phyloP scores from a whole-genome alignment of 2,329 filamentous ascomycete species.

The Fusarium beomiforme region DNA sequence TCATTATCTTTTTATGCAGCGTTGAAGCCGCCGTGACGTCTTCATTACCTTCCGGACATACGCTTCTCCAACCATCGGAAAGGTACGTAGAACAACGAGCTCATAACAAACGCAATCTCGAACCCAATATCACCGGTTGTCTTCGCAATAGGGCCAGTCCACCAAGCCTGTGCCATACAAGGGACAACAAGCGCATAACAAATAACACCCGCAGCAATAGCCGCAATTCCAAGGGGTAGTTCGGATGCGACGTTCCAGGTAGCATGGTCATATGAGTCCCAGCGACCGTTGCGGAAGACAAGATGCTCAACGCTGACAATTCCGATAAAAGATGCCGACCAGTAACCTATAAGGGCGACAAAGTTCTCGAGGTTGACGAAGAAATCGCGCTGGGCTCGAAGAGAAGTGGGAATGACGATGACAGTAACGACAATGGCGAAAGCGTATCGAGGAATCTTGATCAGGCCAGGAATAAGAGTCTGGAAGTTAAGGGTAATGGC shows the following conservation, averaged over 20 bases:
- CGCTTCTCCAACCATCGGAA: conserved; percentile 58
- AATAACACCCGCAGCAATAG: conserved; percentile 56
- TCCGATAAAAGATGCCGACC: conserved; percentile 64
- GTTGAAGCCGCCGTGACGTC: conserved; percentile 2
- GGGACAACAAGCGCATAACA: conserved; percentile 65
- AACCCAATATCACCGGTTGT: conserved; percentile 73
- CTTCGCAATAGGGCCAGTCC: conserved; percentile 67
- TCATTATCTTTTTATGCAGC: conserved; percentile 9
- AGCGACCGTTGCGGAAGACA: conserved; percentile 58
- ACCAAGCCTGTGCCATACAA: conserved; percentile 70
- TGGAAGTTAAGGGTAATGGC: conserved; percentile 73
- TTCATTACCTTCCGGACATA: conserved; percentile 39
- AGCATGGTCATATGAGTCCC: conserved; percentile 56
- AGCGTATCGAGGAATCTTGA: conserved; percentile 64
- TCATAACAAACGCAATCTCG: conserved; percentile 67
- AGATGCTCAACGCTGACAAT: conserved; percentile 61
- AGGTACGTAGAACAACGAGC: conserved; percentile 58
- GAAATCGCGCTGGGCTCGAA: conserved; percentile 65
- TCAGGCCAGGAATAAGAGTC: conserved; percentile 66
- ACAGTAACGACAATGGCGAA: conserved; percentile 67
- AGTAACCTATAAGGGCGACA: conserved; percentile 66
- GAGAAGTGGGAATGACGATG: conserved; percentile 67
- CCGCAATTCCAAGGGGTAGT: conserved; percentile 59
- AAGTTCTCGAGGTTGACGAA: conserved; percentile 68
- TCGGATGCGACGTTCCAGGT: conserved; percentile 58